Base-by-base conservation (phyloP, 2,329 filamentous ascomycete genomes). In the Orbilia oligospora region DNA sequence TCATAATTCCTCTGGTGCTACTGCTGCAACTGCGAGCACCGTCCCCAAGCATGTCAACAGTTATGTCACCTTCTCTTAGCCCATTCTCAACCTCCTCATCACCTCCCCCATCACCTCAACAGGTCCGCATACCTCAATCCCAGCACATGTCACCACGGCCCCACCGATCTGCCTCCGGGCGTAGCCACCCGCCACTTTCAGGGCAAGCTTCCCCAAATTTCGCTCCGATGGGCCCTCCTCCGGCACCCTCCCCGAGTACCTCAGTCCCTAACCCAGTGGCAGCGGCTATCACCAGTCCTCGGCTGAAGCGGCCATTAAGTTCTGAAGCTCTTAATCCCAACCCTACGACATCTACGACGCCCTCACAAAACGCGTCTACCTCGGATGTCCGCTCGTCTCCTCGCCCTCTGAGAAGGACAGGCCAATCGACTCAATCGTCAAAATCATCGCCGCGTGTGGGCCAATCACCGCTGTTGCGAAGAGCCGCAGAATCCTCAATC, bases 81-180 rank as follows among this genome's bases (percentile, higher is more conserved):
- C 64, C 75, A 22, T 78, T 78, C 56, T 78, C 75, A 67, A 66
- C 68, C 33, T 68, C 75, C 18, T 78, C 75, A 22, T 72, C 75
- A 6, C 68, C 75, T 8, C 68, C 75, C 22, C 75, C 75, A 18
- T 78, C 75, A 1, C 75, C 75, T 56, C 75, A 78, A 49, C 75
- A 78, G 51, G 63, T 68, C 20, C 75, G 68, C 9, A 61, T 78
- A 49, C 53, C 51, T 16, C 75, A 69, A 63, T 27, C 36, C 30
- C 75, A 78, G 55, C 75, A 69, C 44, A 69, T 65, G 61, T 78
- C 75, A 36, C 68, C 75, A 38, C 63, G 63, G 33, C 48, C 75
- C 6, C 53, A 64, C 33, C 68, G 63, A 14, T 44, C 75, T 24
- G 30, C 22, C n/a, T 56, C 53, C 20, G 36, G 68, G 27, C 68